Evolutionary conservation across 768 basidiomycete genomes (phyloP), one percentile per base, ranked within the genome.

Genomic region (Lactarius sp.): DNA sequence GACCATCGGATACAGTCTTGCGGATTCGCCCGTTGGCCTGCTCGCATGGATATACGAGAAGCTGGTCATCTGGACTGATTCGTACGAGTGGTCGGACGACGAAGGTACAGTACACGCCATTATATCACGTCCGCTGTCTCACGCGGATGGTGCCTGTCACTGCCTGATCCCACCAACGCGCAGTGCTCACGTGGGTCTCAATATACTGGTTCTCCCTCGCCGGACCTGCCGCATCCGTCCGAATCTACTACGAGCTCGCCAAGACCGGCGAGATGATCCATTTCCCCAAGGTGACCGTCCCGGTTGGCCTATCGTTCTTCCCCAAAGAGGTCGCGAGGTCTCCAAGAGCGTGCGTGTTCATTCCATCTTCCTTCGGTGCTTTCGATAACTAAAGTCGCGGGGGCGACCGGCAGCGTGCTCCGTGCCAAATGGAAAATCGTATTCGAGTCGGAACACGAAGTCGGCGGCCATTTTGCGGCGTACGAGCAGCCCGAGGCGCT

Each of bases 1-100:
- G 61, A 76, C 75, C 0, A 50, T 76, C 2, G 84, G 81, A 0
- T 86, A 86, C 66, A 65, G 74, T 12, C 72, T 86, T 3, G 73
- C 81, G 0, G 85, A 86, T 66, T 85, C 83, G 8, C 85, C 85
- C 9, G 77, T 77, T 6, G 85, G 82, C 0, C 67, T 77, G 2
- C 69, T 77, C 7, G 74, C 74, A 2, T 77, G 75, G 76, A 72
- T 76, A n/a, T 76, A 76, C 56, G 74, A 76, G 68, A 75, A 76
- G 59, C 69, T 70, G 22, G 66, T 73, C 2, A 42, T 20, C 1
- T 74, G 73, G 75, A 66, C 74, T 0, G 84, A 85, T 66, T 65
- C 69, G 1, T 85, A 86, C 70, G 76, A 77, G 0, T 86, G 84
- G 84, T 75, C 76, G 12, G 81, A 83, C 52, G 84, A 85, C 33